A percentile compares a stretch with the other conserved stretches of the same genome.
Conservation (phyloP, 2,329 filamentous ascomycete genomes). For the Colletotrichum gigasporum region DNA sequence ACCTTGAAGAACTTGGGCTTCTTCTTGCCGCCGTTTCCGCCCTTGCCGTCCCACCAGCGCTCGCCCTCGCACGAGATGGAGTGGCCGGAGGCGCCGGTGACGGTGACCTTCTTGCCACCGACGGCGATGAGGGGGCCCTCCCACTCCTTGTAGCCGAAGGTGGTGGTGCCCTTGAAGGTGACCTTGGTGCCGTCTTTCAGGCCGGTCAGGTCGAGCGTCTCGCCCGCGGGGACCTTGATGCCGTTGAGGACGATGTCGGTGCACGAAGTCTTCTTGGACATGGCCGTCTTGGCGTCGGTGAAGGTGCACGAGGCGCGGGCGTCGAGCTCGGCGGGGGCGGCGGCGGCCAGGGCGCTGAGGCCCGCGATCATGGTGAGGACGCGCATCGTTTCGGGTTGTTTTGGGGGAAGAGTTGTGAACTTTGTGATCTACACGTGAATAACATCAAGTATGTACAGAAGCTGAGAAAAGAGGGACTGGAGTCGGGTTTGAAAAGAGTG, state of each 20-base stretch:
- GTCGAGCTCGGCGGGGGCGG: slow-evolving; percentile 35
- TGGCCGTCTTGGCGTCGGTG: slow-evolving; percentile 57
- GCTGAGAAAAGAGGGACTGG: slow-evolving; percentile 8
- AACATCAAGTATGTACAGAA: slow-evolving; percentile 14
- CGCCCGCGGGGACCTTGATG: slow-evolving; percentile 65
- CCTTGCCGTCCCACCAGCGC: slow-evolving; percentile 70
- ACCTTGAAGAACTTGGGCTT: slow-evolving; percentile 72
- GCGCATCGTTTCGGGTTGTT: slow-evolving; percentile 10
- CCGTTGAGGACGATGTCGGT: slow-evolving; percentile 62
- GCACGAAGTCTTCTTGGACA: slow-evolving; percentile 59
- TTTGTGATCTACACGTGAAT: slow-evolving; percentile 12
- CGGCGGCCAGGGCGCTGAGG: slow-evolving; percentile 37
- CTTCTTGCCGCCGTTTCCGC: slow-evolving; percentile 66
- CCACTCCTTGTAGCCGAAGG: slow-evolving; percentile 74
- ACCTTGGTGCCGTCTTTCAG: slow-evolving; percentile 57
- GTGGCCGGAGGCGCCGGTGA: slow-evolving; percentile 61
- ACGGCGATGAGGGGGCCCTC: slow-evolving; percentile 70
- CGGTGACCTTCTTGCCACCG: slow-evolving; percentile 63
- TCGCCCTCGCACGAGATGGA: slow-evolving; percentile 66
- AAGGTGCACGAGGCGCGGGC: slow-evolving; percentile 58
- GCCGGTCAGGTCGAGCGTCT: slow-evolving; percentile 66
- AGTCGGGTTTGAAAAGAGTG: slow-evolving; percentile 9
- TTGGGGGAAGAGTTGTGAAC: no score
- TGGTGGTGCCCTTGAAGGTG: slow-evolving; percentile 72
- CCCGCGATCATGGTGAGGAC: slow-evolving; percentile 32